Percentiles rank a stretch among this genome's conserved stretches.
phyloP scores from a whole-genome alignment of 139 green algal species.

The Coelastrella sp. region DNA sequence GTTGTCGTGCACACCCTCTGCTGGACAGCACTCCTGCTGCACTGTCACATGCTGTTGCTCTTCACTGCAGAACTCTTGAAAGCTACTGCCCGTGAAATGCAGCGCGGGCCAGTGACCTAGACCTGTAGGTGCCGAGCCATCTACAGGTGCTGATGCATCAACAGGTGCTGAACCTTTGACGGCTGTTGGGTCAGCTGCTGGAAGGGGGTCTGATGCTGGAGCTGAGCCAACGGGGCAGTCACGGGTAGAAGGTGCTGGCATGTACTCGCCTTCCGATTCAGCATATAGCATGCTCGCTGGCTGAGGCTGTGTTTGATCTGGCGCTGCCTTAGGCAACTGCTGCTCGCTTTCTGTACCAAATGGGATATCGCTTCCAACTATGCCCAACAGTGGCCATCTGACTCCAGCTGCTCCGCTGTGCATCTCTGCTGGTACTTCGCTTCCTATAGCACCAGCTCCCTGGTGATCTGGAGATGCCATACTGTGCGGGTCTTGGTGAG shows the following conservation, averaged over 20 bases:
- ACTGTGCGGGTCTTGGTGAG: too few species aligned
- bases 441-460: slow-evolving; percentile 12
- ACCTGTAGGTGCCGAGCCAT: not conserved
- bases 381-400: not conserved
- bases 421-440: not conserved
- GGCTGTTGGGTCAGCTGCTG: not conserved
- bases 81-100: not conserved
- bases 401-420: not conserved
- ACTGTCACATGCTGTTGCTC: not conserved
- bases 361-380: too few species aligned
- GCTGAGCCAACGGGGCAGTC: not conserved
- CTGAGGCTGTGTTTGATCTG: not conserved
- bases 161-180: not conserved
- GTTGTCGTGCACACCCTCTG: not conserved
- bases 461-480: too few species aligned
- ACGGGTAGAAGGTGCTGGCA: not conserved
- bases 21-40: not conserved
- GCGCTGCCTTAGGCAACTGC: not conserved
- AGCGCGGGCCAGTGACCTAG: not conserved
- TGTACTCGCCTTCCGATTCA: not conserved
- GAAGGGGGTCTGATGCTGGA: not conserved
- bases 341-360: not conserved
- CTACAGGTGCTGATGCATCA: too few species aligned
- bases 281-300: not conserved
- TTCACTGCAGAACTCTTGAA: slow-evolving; percentile 7